Evolutionary conservation across 1,284 basidiomycete genomes (phyloP).

Genomic region (Heterobasidion occidentale): DNA sequence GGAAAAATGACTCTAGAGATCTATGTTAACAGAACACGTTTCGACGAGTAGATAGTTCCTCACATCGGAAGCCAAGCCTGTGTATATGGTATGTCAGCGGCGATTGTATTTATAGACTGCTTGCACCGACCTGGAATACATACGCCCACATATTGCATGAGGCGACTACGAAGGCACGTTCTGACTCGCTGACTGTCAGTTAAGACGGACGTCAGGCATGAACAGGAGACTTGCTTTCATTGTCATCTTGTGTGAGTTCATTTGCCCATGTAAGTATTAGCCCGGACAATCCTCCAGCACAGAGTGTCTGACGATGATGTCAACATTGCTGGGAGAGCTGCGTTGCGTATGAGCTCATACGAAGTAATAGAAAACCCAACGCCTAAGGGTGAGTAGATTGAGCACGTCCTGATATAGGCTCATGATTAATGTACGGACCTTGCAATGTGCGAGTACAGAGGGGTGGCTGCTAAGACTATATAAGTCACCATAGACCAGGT

Average conservation of each 20-base stretch:
- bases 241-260: constrained; percentile 30
- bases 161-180: constrained; percentile 32
- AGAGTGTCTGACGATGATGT: constrained; percentile 9
- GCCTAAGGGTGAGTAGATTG: constrained; percentile 16
- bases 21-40: too few relatives aligned
- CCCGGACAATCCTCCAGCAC: constrained; percentile 25
- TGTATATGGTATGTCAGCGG: neutral
- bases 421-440: constrained; percentile 13
- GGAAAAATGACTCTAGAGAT: too few relatives aligned
- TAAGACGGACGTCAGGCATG: neutral
- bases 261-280: constrained; percentile 34
- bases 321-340: neutral
- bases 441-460: constrained; percentile 26
- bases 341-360: constrained; percentile 8
- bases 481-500: constrained; percentile 24
- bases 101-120: neutral
- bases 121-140: constrained; percentile 13
- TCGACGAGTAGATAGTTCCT: neutral
- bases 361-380: constrained; percentile 34
- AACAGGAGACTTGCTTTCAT: constrained; percentile 23
- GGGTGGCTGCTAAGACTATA: constrained; percentile 27
- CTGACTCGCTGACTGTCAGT: constrained; percentile 10
- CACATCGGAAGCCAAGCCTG: constrained; percentile 22
- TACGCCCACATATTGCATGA: constrained; percentile 33
- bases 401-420: neutral